phyloP scores from a whole-genome alignment of 345 rosid genomes.

The Salix brachista region DNA sequence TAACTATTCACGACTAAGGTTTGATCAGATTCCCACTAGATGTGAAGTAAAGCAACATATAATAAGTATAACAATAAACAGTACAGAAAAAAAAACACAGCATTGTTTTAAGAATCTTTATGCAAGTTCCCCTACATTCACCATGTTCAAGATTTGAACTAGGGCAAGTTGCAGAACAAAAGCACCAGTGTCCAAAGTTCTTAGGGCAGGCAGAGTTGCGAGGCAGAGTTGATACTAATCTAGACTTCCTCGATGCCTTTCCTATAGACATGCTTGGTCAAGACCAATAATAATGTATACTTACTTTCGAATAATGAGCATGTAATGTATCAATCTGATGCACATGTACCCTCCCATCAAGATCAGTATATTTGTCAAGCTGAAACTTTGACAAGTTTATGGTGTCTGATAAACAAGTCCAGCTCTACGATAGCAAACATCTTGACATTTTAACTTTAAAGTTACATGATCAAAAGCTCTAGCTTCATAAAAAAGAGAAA shows the following conservation, averaged over 20 bases:
- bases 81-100: not conserved
- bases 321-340: too few species aligned
- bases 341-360: not conserved
- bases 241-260: not conserved
- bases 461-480: not conserved
- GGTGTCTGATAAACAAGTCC: not conserved
- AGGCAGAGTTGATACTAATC: not conserved
- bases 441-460: not conserved
- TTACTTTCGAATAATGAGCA: too few species aligned
- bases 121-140: not conserved
- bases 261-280: too few species aligned
- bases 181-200: not conserved
- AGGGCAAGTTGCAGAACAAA: not conserved
- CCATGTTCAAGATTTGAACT: not conserved
- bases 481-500: too few species aligned
- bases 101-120: not conserved
- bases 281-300: too few species aligned
- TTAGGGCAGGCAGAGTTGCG: not conserved
- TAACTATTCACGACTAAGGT: too few species aligned
- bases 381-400: not conserved
- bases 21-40: too few species aligned
- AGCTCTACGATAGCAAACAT: not conserved
- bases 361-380: not conserved
- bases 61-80: not conserved
- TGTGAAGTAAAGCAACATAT: too few species aligned